Base-by-base conservation (phyloP, 1,139 yeast species). In the Yamadazyma atlantica region DNA sequence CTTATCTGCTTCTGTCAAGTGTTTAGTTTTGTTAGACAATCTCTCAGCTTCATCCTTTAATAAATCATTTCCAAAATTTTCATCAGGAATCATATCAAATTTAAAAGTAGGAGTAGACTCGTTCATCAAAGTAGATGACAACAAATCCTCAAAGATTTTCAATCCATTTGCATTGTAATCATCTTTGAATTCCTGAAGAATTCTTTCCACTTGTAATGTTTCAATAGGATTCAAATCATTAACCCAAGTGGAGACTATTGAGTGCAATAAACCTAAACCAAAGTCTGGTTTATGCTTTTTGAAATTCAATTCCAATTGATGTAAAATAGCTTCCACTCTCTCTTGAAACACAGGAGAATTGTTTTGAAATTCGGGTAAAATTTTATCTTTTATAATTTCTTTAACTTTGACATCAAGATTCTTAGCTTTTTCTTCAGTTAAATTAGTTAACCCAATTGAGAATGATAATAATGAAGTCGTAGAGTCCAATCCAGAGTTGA, bases 281-380 rank as follows among this genome's bases (percentile, higher is more conserved):
- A 89, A 90, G 41, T 88, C 88, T 0, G 97, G 85, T 50, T 85
- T 89, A 46, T 89, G 95, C 48, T 87, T 90, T 50, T 88, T 86
- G 58, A 87, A 84, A 31, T 80, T 68, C 28, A 92, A 66, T 57
- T 92, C 98, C 31, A 90, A 69, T 57, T 90, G 97, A 58, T 89
- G 95, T 32, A 94, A 69, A 33, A 92, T 77, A 0, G 96, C 97
- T 40, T 85, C 84, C 13, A 92, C 75, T 50, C 90, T 80, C 24
- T 76, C 70, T 29, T 72, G 68, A 31, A 83, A 81, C 42, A 83
- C 73, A 1, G 78, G 74, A 29, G 71, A 58, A 16, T 61, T 54
- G 4, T 56, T 49, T 12, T 60, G 54, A 15, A 78, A 57, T 28
- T 73, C 74, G 2, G 78, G 73, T 11, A 69, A 37, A 6, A 69